Evolutionary conservation across 192 early-diverging fungal species (phyloP), one percentile per base, ranked within the genome.

Genomic region (Podila epigama): DNA sequence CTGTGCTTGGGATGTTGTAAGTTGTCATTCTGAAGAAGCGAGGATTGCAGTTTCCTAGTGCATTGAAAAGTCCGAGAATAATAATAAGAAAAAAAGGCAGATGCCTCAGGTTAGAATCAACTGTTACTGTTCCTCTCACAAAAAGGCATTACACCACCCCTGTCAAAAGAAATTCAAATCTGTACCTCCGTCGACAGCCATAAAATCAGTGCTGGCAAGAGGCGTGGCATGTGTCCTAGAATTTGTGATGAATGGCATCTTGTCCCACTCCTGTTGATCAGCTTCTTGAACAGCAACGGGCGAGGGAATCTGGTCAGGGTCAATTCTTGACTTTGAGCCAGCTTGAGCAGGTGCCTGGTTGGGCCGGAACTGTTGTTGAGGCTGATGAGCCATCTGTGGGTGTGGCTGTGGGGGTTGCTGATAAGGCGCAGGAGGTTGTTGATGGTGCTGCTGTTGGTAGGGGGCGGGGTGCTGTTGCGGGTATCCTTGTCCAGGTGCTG

Each of bases 221-320:
- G 97, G 97, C 15, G 93, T 89, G 13, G 87, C 79, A 4, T 86
- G 86, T 16, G 64, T 69, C 60, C 87, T 89, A 13, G 87, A 84
- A 13, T 83, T 87, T 0, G 97, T 97, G 40, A 87, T 86, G 84
- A 90, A 99, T 16, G 89, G 83, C 56, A 85, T 71, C 28, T 83
- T 82, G 20, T 82, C 84, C 79, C 92, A 92, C 11, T 84, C 57
- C 20, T 84, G 75, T 67, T 97, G 95, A 75, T 99, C 96, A 16
- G 81, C 77, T 55, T 90, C 88, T 60, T 96, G 95, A 39, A 97
- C 95, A 25, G 85, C 83, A 11, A 95, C 85, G 27, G 97, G 96
- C 25, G 92, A 91, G n/a, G 97, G 97, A 57, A 99, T 94, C 68
- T 97, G 94, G 82, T 94, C 92, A 5, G 97, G 96, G 71, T 99